Evolutionary conservation across 2,329 filamentous ascomycete genomes (phyloP), one percentile per base, ranked within the genome.

Genomic region (Onygena corvina): DNA sequence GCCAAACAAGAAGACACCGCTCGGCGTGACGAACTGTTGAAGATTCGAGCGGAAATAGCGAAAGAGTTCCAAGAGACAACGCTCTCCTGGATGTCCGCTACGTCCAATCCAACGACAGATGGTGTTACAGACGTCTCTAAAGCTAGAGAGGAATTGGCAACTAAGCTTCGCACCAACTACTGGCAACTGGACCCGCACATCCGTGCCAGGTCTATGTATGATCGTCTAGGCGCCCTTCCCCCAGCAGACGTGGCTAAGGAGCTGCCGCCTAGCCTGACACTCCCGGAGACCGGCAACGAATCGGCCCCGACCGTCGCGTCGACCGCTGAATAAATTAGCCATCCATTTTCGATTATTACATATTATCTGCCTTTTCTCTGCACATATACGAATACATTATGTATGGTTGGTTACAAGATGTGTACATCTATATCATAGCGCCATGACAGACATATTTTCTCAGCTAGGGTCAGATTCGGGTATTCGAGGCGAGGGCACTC

Each of bases 181-280:
- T 98, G 92, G 90, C 74, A 76, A 33, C 66, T 95, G 47, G 92
- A 98, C 67, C 87, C 87, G 0, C 94, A 90, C 64, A 64, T 96
- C 25, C 75, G 92, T 33, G 86, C 89, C 9, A 76, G 83, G 59
- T 84, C 81, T n/a, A 67, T 86, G 53, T 95, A 94, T 59, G 92
- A 98, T 64, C 78, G 92, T 52, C 76, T 75, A 9, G 86, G 88
- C 1, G 70, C 92, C 52, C 47, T 52, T 21, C 46, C 45, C n/a
- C 42, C 50, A 6, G 12, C 52, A 48, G 49, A 49, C 33, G 50
- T 54, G 27, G 45, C 48, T 21, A 45, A 9, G 14, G 38, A 42
- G 12, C n/a, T 42, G 2, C 16, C 38, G n/a, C 1, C 38, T 14
- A 14, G 21, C 2, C 21, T n/a, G 9, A 20, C 14, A 3, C 9